Evolutionary conservation across 116 monocot genomes (phyloP), one percentile per base, ranked within the genome.

Genomic region (Trichopus zeylanicus): DNA sequence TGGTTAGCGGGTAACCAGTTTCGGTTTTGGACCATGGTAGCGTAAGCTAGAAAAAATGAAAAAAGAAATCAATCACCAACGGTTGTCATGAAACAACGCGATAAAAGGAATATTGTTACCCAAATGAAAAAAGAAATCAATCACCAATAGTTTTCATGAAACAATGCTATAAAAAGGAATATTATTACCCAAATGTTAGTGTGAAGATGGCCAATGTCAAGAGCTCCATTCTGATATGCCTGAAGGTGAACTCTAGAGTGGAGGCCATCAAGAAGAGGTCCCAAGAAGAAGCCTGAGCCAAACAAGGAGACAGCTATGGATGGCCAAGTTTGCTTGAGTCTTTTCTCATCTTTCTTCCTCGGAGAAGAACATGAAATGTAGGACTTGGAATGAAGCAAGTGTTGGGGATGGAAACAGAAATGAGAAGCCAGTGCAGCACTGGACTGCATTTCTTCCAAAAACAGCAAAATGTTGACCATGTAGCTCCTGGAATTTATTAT

Each of bases 151-250:
- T n/a, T n/a, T n/a, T n/a, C n/a, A n/a, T n/a, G n/a, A n/a, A 59
- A 0, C 16, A 55, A 55, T 25, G 24, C n/a, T n/a, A 56, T 26
- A 56, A 32, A 35, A 23, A 30, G 7, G n/a, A 6, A 33, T 23
- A 29, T 32, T 25, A 4, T 9, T 70, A 85, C 91, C 71, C 70
- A 77, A 48, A 91, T 68, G 71, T 74, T 77, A 55, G 86, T 91
- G 60, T 74, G 79, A 23, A 90, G 77, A 33, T 86, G 86, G 12
- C 86, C 91, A 26, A 80, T 67, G 20, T 82, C 69, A 49, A 89
- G 38, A 13, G 89, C 73, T 46, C 84, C 84, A 47, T 64, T 77
- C 26, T 79, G 79, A 59, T 85, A 90, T 0, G 47, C 4, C 38
- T 60, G 59, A 26, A 90, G 82, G 54, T 59, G 35, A 2, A 85